Conservation (phyloP, 2,329 filamentous ascomycete genomes). For the Stachybotrys chartarum region DNA sequence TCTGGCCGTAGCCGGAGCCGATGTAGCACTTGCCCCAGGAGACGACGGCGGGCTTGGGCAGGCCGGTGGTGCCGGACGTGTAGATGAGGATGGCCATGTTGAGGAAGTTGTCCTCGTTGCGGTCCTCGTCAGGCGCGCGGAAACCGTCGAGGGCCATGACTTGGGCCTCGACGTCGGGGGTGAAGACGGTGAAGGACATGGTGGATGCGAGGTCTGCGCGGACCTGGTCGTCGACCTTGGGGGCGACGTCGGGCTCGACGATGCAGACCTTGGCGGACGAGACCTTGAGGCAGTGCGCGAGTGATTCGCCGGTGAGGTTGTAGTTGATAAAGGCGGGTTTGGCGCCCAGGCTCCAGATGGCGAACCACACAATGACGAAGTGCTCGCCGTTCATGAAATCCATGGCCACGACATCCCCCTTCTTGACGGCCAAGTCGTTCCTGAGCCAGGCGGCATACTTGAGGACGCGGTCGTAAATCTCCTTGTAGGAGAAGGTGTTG, state of each 20-base stretch:
- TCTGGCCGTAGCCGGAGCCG: conserved; percentile 26
- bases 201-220: conserved; percentile 35
- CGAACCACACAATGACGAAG: conserved; percentile 69
- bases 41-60: conserved; percentile 74
- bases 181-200: conserved; percentile 57
- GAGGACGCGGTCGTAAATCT: conserved; percentile 63
- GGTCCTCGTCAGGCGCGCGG: conserved; percentile 51
- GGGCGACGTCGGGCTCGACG: conserved; percentile 55
- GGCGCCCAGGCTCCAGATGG: conserved; percentile 76
- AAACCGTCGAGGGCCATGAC: conserved; percentile 42
- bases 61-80: conserved; percentile 77
- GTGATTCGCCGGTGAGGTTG: conserved; percentile 63
- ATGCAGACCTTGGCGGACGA: conserved; percentile 62
- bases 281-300: conserved; percentile 67
- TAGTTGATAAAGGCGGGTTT: conserved; percentile 85
- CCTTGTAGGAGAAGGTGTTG: conserved; percentile 63
- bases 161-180: conserved; percentile 47
- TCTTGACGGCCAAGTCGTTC: conserved; percentile 52
- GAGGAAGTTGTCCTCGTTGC: conserved; percentile 39
- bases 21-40: conserved; percentile 61
- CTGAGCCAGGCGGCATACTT: conserved; percentile 73
- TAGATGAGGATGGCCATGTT: conserved; percentile 72
- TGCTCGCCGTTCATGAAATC: conserved; percentile 76
- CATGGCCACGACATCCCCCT: conserved; percentile 71
- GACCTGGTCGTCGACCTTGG: conserved; percentile 51